A percentile compares a stretch with the other conserved stretches of the same genome.
These are phyloP conservation scores for Cotoneaster glaucophyllus DNA, from an alignment of 306 rosid genomes.

Conservation along the genomic window DNA sequence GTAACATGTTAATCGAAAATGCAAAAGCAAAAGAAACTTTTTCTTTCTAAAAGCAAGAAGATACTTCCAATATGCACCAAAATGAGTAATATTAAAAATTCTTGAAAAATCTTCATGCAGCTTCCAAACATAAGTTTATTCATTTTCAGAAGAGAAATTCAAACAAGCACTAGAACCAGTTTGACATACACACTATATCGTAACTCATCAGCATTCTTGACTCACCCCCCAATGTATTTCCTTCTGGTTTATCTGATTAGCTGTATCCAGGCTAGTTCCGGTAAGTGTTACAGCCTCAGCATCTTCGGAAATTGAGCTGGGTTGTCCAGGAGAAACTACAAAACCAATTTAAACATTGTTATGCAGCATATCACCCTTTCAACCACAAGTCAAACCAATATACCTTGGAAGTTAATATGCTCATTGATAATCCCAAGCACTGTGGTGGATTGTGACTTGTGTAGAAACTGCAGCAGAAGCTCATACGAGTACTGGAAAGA, in stretches of 20 bases:
- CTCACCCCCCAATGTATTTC: constrained; percentile 98
- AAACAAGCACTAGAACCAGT: background rate
- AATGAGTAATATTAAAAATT: background rate
- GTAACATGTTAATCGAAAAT: background rate
- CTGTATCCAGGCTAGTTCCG: constrained; percentile 83
- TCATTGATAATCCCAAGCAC: constrained; percentile 89
- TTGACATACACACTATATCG: background rate
- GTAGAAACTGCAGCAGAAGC: constrained; percentile 87
- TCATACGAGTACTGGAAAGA: constrained; percentile 79
- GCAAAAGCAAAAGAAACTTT: background rate
- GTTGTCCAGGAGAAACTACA: constrained; percentile 86
- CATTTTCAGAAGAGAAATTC: background rate
- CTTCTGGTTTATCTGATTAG: constrained; percentile 72
- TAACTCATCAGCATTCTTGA: constrained; percentile 7
- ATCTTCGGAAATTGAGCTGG: constrained; percentile 81
- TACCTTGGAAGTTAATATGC: constrained; percentile 91
- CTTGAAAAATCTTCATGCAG: background rate
- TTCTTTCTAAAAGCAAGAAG: background rate
- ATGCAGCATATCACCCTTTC: background rate
- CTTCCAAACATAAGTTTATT: background rate
- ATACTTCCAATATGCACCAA: background rate
- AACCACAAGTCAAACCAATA: constrained; percentile 10
- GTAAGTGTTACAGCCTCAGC: constrained; percentile 74
- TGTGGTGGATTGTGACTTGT: constrained; percentile 65
- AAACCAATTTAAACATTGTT: background rate